phyloP scores from a whole-genome alignment of 306 rosid species.

The Neltuma alba region DNA sequence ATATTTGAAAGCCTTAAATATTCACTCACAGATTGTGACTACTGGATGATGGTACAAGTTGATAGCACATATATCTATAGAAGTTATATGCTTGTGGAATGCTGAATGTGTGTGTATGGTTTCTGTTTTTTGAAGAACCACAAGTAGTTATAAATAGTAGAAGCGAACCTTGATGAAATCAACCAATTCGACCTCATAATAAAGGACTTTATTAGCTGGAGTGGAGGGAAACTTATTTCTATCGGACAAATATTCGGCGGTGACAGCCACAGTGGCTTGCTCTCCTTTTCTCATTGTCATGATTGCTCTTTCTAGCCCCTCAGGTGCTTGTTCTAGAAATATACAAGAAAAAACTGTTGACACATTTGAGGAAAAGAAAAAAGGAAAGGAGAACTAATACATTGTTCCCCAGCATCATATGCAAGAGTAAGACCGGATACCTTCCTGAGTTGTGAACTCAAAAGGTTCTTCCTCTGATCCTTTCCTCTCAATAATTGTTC shows the following conservation, averaged over 20 bases:
- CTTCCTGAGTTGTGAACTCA: conserved; percentile 60
- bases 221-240: conserved; percentile 28
- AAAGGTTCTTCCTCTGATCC: conserved; percentile 64
- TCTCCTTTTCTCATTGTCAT: conserved; percentile 71
- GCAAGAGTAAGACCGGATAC: conserved; percentile 19
- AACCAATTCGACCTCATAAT: conserved; percentile 55
- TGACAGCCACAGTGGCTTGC: conserved; percentile 51
- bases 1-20: neutral
- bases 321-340: conserved; percentile 55
- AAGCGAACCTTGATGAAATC: conserved; percentile 61
- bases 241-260: conserved; percentile 44
- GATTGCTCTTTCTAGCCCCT: conserved; percentile 67
- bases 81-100: neutral
- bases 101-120: neutral
- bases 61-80: neutral
- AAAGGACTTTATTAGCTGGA: conserved; percentile 29
- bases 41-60: neutral
- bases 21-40: neutral
- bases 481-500: conserved; percentile 50
- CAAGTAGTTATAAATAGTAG: neutral
- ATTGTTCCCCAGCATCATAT: conserved; percentile 14
- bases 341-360: conserved; percentile 4
- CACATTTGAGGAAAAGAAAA: neutral
- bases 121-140: neutral
- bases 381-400: neutral